These are phyloP conservation scores for Paramyrothecium roridum DNA, from an alignment of 2,329 filamentous ascomycete genomes.

Conservation along the genomic window DNA sequence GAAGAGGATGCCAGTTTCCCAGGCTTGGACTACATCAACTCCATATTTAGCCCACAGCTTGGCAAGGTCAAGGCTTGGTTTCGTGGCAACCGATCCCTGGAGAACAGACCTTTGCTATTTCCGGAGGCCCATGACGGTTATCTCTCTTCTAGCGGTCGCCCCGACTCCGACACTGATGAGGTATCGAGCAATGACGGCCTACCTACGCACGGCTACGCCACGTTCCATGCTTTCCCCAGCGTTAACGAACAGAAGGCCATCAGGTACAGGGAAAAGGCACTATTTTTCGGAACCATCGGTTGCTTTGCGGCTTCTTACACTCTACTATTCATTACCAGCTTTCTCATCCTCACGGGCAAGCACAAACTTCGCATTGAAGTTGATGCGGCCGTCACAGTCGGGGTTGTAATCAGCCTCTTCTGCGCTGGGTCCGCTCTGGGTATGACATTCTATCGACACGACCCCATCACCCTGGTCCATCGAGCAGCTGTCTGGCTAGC, in stretches of 20 bases:
- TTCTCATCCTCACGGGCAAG: constrained; percentile 66
- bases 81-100: constrained; percentile 20
- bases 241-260: constrained; percentile 47
- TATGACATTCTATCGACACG: constrained; percentile 51
- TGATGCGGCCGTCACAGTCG: constrained; percentile 68
- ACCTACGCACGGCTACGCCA: constrained; percentile 46
- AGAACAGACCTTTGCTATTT: constrained; percentile 24
- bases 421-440: constrained; percentile 61
- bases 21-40: constrained; percentile 58
- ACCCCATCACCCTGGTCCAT: constrained; percentile 38
- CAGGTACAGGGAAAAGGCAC: constrained; percentile 50
- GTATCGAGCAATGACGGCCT: constrained; percentile 52
- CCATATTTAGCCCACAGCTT: constrained; percentile 45
- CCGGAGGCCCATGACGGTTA: constrained; percentile 21
- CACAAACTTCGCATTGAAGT: constrained; percentile 69
- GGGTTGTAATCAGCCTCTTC: constrained; percentile 63
- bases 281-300: constrained; percentile 50
- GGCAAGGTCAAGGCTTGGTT: constrained; percentile 53
- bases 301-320: constrained; percentile 58
- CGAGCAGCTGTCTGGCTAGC: constrained; percentile 35
- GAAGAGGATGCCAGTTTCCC: constrained; percentile 59
- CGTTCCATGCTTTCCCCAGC: constrained; percentile 53
- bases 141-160: constrained; percentile 21
- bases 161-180: constrained; percentile 42
- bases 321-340: constrained; percentile 61